phyloP scores from a whole-genome alignment of 2,329 filamentous ascomycete species.

The Pseudocercospora musae region DNA sequence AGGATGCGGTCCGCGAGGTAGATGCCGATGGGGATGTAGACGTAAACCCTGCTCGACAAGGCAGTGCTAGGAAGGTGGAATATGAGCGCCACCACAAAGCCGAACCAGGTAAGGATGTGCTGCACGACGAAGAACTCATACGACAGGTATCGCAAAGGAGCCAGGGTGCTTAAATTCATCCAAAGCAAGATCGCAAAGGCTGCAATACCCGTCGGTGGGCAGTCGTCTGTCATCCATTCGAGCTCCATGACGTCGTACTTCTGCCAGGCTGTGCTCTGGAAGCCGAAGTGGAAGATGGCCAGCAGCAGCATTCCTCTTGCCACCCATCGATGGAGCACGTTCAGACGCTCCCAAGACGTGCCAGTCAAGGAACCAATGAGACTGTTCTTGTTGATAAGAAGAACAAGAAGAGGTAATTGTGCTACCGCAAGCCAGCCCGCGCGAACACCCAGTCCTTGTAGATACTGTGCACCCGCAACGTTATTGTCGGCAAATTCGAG shows the following conservation, averaged over 20 bases:
- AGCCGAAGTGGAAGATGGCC: conserved; percentile 32
- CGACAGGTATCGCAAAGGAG: conserved; percentile 25
- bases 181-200: conserved; percentile 30
- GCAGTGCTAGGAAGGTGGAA: conserved; percentile 35
- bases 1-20: conserved; percentile 31
- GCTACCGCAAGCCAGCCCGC: conserved; percentile 38
- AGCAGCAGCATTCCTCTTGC: conserved; percentile 33
- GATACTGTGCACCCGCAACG: conserved; percentile 26
- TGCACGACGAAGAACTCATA: conserved; percentile 36
- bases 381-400: conserved; percentile 42
- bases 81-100: conserved; percentile 37
- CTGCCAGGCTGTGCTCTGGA: conserved; percentile 27
- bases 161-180: conserved; percentile 31
- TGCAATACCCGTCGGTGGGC: conserved; percentile 30
- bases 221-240: conserved; percentile 28
- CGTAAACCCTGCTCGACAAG: conserved; percentile 27
- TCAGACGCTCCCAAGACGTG: conserved; percentile 35
- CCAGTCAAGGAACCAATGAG: conserved; percentile 33
- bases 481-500: conserved; percentile 29
- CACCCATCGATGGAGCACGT: conserved; percentile 38
- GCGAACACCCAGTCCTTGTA: conserved; percentile 32
- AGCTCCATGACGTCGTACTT: conserved; percentile 24
- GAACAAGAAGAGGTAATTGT: conserved; percentile 39
- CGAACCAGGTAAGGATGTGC: conserved; percentile 40
- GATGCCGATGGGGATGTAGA: conserved; percentile 29